A percentile compares a stretch with the other conserved stretches of the same genome.
Conservation (phyloP, 306 rosid genomes). For the Benincasa hispida region DNA sequence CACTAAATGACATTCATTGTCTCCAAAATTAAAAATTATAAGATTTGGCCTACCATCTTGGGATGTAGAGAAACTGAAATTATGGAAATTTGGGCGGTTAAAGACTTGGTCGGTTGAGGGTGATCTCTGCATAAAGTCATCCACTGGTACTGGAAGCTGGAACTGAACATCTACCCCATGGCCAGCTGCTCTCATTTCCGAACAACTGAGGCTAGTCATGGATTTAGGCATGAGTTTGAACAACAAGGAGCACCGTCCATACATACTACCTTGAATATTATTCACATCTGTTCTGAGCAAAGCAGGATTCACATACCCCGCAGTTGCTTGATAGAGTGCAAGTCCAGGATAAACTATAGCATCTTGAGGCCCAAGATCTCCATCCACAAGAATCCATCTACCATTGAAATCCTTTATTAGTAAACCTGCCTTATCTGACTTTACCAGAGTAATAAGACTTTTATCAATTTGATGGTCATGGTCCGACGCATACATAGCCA, state of each 20-base stretch:
- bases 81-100: constrained; percentile 54
- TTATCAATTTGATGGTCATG: constrained; percentile 80
- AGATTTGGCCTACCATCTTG: constrained; percentile 59
- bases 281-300: constrained; percentile 53
- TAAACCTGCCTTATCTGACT: constrained; percentile 76
- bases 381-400: constrained; percentile 82
- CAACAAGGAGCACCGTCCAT: constrained; percentile 71
- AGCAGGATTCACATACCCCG: constrained; percentile 92
- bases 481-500: constrained; percentile 67
- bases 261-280: constrained; percentile 58
- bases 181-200: constrained; percentile 97
- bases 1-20: neutral
- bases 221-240: constrained; percentile 90
- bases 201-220: constrained; percentile 77
- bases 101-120: constrained; percentile 65
- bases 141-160: constrained; percentile 83
- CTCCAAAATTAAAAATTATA: constrained; percentile 2
- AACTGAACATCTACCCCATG: constrained; percentile 90
- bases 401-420: constrained; percentile 79
- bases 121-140: constrained; percentile 96
- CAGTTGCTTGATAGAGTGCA: constrained; percentile 95
- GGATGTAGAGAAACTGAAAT: constrained; percentile 59
- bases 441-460: constrained; percentile 74
- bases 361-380: constrained; percentile 90
- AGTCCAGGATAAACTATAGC: constrained; percentile 91